Conservation (phyloP, 2,329 filamentous ascomycete genomes). For the Scortechinia acanthostroma region DNA sequence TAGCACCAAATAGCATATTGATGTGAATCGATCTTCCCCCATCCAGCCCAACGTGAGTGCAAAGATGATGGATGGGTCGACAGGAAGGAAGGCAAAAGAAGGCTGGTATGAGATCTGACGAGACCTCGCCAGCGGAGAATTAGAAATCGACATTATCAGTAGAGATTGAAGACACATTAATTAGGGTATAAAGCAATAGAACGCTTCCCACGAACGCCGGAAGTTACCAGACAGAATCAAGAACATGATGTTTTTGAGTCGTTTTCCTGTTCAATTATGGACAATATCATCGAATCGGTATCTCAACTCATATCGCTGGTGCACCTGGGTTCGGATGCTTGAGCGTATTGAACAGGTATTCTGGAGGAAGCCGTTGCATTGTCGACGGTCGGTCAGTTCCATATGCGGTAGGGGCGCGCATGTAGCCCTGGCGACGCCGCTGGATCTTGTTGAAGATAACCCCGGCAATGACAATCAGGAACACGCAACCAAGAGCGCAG, state of each 20-base stretch:
- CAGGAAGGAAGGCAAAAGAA: no score
- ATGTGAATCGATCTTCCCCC: no score
- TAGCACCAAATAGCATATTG: no score
- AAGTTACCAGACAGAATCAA: background rate
- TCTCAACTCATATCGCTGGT: conserved; percentile 18
- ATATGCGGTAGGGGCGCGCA: conserved; percentile 28
- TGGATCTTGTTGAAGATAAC: conserved; percentile 36
- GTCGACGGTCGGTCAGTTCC: conserved; percentile 33
- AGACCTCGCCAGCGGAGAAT: no score
- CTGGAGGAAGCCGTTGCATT: conserved; percentile 32
- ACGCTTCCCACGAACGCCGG: background rate
- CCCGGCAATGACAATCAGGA: conserved; percentile 33
- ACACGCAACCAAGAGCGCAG: conserved; percentile 33
- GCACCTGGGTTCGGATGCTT: conserved; percentile 20
- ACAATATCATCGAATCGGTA: background rate
- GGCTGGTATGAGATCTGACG: no score
- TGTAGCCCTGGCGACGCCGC: conserved; percentile 33
- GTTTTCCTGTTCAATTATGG: background rate
- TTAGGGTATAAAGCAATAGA: background rate
- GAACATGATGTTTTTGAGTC: background rate
- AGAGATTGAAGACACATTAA: background rate
- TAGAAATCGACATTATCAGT: no score
- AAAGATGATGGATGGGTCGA: background rate
- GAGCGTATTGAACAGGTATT: conserved; percentile 28
- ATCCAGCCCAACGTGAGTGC: no score